Percentiles rank a stretch among this genome's conserved stretches.
These are phyloP conservation scores for Bauhinia variegata DNA, from an alignment of 306 rosid species.

Conservation along the genomic window DNA sequence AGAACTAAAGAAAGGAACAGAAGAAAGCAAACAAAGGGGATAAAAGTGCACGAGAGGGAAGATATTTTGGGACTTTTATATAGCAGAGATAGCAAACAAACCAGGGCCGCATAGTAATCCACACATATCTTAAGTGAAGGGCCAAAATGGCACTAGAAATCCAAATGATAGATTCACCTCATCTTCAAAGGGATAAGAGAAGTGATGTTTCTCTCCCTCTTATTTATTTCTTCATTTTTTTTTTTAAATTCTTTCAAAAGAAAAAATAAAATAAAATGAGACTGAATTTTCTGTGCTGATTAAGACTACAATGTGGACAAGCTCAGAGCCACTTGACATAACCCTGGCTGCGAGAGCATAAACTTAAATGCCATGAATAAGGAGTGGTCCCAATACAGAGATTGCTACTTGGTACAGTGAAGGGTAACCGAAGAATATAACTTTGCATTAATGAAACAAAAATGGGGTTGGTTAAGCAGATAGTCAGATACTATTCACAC, in stretches of 20 bases:
- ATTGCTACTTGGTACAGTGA: no score
- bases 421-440: not conserved
- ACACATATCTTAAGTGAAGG: conserved; percentile 84
- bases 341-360: not conserved
- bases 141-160: conserved; percentile 80
- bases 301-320: conserved; percentile 44
- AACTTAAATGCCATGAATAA: not conserved
- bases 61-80: conserved; percentile 45
- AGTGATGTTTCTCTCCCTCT: no score
- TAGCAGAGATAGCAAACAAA: conserved; percentile 8
- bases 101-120: conserved; percentile 52
- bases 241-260: no score
- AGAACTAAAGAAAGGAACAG: conserved; percentile 33
- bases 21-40: conserved; percentile 43
- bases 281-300: conserved; percentile 35
- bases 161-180: conserved; percentile 73
- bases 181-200: conserved; percentile 74
- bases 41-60: conserved; percentile 45
- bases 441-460: not conserved
- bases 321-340: conserved; percentile 45
- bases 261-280: no score
- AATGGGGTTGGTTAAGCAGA: conserved; percentile 19
- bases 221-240: not conserved
- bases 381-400: not conserved
- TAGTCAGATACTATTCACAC: not conserved